Evolutionary conservation across 2,329 filamentous ascomycete species (phyloP).

Genomic region (Pseudogymnoascus sp.): DNA sequence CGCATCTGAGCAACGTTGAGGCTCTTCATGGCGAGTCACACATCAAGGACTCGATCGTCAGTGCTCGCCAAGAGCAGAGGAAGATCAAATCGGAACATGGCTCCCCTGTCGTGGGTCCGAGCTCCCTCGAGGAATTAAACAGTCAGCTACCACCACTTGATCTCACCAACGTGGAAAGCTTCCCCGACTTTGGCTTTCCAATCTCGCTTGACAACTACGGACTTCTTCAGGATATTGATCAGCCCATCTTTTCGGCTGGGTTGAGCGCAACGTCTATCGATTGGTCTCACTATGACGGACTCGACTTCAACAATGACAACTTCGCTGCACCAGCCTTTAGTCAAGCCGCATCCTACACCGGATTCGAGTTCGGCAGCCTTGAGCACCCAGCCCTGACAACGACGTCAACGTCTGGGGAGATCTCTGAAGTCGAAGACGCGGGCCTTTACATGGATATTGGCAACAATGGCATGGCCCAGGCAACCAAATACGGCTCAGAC

Average conservation of each 20-base stretch:
- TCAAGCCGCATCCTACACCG: constrained; percentile 44
- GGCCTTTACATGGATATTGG: constrained; percentile 34
- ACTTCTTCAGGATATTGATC: constrained; percentile 39
- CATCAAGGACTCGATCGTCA: constrained; percentile 30
- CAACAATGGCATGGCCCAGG: constrained; percentile 26
- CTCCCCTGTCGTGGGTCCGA: constrained; percentile 46
- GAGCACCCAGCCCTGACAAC: constrained; percentile 47
- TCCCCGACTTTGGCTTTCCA: constrained; percentile 34
- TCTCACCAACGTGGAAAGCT: constrained; percentile 45
- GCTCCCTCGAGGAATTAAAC: constrained; percentile 40
- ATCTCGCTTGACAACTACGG: constrained; percentile 44
- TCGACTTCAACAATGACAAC: constrained; percentile 40
- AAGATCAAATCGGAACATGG: constrained; percentile 53
- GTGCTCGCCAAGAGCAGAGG: constrained; percentile 35
- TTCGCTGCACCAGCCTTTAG: constrained; percentile 48
- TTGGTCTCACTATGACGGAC: constrained; percentile 43
- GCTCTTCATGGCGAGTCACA: constrained; percentile 29
- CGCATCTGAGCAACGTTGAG: constrained; percentile 33
- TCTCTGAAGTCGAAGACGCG: constrained; percentile 57
- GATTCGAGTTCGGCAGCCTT: constrained; percentile 45
- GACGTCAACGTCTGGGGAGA: constrained; percentile 56
- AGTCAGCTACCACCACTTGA: constrained; percentile 49
- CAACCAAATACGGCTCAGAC: constrained; percentile 30
- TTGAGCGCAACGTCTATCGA: constrained; percentile 47
- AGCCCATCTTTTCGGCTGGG: constrained; percentile 53